Evolutionary conservation across 192 early-diverging fungal genomes (phyloP), one percentile per base, ranked within the genome.

Genomic region (Phycomyces nitens): DNA sequence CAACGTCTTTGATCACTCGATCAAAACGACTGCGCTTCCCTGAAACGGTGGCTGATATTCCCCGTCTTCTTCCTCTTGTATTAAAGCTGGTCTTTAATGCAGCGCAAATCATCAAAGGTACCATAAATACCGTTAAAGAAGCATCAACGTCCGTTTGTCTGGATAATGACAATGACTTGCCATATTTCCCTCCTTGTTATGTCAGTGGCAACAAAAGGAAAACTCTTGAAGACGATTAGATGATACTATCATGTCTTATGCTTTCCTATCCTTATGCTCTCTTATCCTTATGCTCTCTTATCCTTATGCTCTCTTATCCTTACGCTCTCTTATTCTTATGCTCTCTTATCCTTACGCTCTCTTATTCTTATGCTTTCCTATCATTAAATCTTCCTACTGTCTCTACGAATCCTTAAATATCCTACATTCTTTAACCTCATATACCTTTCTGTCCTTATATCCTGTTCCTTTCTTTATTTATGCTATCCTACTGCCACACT

Each of bases 21-120:
- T 53, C 52, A 53, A 53, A 53, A 53, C 52, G 52, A 53, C 23
- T 53, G 10, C 22, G 52, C 52, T 53, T 53, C 22, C 23, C 52
- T 53, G 52, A 53, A 23, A 53, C 52, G 11, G 52, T 53, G 22
- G 23, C 52, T 53, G 52, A 53, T 21, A 53, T 53, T 23, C 52
- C 20, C 52, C 52, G 22, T 23, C 52, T 53, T 53, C 52, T 53
- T 53, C 52, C 52, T 53, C 52, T 53, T 53, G 52, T 53, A 23
- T 53, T 53, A 23, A 53, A 8, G 22, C 23, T 53, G 22, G 52
- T 53, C 5, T 8, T 53, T 22, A 53, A 53, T 53, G 52, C 22
- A 22, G 52, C 52, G 24, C 20, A 53, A 53, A 23, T 22, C 11
- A 23, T 53, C 52, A 53, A 53, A 53, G 20, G 52, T 22, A 53